phyloP scores from a whole-genome alignment of 495 filamentous ascomycete species.

The Oidiodendron maius region DNA sequence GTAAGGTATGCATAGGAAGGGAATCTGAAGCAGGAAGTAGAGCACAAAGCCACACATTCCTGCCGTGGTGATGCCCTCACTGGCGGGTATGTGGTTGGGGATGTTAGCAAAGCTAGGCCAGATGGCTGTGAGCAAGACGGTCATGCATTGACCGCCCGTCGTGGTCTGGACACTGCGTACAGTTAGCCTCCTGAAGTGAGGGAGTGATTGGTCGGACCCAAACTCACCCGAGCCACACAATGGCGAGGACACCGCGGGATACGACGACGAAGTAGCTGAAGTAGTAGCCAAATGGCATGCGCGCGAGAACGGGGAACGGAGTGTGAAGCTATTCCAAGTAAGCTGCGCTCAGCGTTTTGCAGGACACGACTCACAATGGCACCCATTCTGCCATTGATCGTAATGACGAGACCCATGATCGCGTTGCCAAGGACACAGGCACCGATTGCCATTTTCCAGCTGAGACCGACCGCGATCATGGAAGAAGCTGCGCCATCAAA shows the following conservation, averaged over 20 bases:
- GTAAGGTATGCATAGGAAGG: constrained; percentile 49
- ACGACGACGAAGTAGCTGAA: constrained; percentile 62
- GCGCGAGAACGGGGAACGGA: constrained; percentile 61
- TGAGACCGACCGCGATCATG: constrained; percentile 55
- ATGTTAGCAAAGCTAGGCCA: constrained; percentile 56
- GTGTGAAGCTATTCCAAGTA: constrained; percentile 40
- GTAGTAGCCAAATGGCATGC: constrained; percentile 65
- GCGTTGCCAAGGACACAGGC: constrained; percentile 58
- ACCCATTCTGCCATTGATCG: constrained; percentile 56
- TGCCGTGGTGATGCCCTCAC: constrained; percentile 57
- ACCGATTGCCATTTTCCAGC: constrained; percentile 52
- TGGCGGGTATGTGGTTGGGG: constrained; percentile 46
- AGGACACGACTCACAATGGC: constrained; percentile 28
- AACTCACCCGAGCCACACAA: constrained; percentile 59
- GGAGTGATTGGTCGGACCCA: constrained; percentile 4
- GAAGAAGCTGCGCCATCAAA: constrained; percentile 31
- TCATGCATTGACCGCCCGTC: constrained; percentile 56
- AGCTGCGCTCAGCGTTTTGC: constrained; percentile 7
- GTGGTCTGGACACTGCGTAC: constrained; percentile 14
- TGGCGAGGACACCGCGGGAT: constrained; percentile 56
- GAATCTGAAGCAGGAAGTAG: constrained; percentile 40
- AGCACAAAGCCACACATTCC: constrained; percentile 44
- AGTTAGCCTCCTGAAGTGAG: constrained; percentile 7
- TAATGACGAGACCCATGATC: constrained; percentile 56
- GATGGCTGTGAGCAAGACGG: constrained; percentile 63